Percentiles rank a stretch among this genome's conserved stretches.
phyloP scores from a whole-genome alignment of 176 grass and related monocot genomes.

The bread wheat (Triticum aestivum) region DNA sequence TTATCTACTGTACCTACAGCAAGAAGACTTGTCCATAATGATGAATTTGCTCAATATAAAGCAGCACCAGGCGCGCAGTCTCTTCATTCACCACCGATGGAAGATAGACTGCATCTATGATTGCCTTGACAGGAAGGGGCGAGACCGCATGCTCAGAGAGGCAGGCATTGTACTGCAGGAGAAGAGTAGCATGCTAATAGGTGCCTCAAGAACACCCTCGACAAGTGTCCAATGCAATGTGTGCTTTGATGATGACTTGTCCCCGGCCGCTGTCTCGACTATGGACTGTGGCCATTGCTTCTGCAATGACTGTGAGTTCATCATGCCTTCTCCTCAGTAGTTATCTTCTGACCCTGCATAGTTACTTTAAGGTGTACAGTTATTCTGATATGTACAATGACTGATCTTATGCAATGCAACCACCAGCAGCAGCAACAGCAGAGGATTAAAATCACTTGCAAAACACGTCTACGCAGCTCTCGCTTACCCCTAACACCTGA shows the following conservation, averaged over 20 bases:
- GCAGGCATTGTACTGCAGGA: slow-evolving; percentile 32
- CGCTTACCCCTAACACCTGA: not conserved
- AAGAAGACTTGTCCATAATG: slow-evolving; percentile 38
- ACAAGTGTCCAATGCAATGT: slow-evolving; percentile 35
- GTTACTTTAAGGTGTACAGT: not conserved
- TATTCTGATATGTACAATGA: not conserved
- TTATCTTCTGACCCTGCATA: slow-evolving; percentile 11
- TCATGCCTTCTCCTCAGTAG: not conserved
- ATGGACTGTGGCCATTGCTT: slow-evolving; percentile 67
- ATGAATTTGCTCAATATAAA: slow-evolving; percentile 58
- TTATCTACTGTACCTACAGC: slow-evolving; percentile 23
- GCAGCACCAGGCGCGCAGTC: slow-evolving; percentile 43
- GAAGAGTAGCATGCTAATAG: not conserved
- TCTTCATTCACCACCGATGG: slow-evolving; percentile 60
- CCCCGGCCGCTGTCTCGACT: slow-evolving; percentile 17
- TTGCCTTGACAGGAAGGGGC: slow-evolving; percentile 40
- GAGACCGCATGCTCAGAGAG: slow-evolving; percentile 45
- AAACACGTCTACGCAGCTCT: not conserved
- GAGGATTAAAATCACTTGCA: not conserved
- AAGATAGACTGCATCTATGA: slow-evolving; percentile 45
- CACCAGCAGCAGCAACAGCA: not conserved
- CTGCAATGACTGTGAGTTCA: slow-evolving; percentile 62
- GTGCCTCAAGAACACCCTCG: not conserved
- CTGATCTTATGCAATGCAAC: not conserved
- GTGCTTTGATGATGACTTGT: slow-evolving; percentile 51